Evolutionary conservation across 768 basidiomycete species (phyloP).

Genomic region (Trametes elegans): DNA sequence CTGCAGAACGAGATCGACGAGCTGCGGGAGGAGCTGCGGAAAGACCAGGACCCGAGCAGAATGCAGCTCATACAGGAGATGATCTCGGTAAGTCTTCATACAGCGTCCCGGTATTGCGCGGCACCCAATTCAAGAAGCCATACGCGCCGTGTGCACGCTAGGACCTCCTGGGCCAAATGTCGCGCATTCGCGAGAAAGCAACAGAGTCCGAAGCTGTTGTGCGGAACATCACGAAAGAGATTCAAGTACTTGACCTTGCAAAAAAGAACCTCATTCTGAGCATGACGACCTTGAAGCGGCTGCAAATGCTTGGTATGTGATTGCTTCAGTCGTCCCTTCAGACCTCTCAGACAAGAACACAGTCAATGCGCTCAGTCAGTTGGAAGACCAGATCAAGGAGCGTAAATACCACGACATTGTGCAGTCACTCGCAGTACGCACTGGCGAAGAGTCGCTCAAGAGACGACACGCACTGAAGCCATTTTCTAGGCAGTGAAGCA

Average conservation of each 20-base stretch:
- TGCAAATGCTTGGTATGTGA: conserved; percentile 88
- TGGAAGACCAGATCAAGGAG: conserved; percentile 76
- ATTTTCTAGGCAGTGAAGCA: conserved; percentile 77
- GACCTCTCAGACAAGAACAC: neutral
- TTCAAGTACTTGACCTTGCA: conserved; percentile 88
- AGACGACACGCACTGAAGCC: neutral
- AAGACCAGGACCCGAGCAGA: conserved; percentile 81
- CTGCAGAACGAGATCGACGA: conserved; percentile 70
- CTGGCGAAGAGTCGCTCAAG: neutral
- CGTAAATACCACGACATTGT: conserved; percentile 82
- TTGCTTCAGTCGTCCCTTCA: conserved; percentile 1
- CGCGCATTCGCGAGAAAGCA: conserved; percentile 92
- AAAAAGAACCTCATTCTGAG: conserved; percentile 90
- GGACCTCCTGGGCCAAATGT: conserved; percentile 96
- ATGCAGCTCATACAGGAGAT: conserved; percentile 95
- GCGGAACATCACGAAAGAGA: conserved; percentile 92
- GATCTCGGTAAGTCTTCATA: conserved; percentile 70
- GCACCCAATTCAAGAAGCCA: neutral
- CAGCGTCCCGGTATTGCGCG: neutral
- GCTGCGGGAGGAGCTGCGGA: conserved; percentile 64
- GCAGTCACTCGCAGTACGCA: conserved; percentile 71
- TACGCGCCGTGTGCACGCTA: conserved; percentile 29
- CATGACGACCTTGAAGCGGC: conserved; percentile 85
- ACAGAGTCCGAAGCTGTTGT: conserved; percentile 97
- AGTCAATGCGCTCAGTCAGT: conserved; percentile 83